These are phyloP conservation scores for Peronospora tabacina DNA, from an alignment of 352 stramenopile species.

Conservation along the genomic window DNA sequence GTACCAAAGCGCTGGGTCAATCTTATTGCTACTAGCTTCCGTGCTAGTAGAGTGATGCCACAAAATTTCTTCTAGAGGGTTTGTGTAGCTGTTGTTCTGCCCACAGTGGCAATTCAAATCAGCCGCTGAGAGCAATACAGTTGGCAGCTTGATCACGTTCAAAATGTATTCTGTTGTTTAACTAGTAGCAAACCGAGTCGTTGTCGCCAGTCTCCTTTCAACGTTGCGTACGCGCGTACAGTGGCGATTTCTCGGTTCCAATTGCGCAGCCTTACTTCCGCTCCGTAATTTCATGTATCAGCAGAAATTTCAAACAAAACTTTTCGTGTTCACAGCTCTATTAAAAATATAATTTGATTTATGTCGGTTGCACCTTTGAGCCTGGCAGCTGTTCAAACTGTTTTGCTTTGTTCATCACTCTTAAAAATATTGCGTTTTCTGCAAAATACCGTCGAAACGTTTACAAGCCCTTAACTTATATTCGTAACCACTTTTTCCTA, in stretches of 20 bases:
- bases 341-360: too few species aligned
- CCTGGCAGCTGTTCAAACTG: too few species aligned
- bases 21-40: neutral
- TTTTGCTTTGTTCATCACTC: too few species aligned
- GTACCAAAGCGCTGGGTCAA: conserved; percentile 1
- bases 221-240: neutral
- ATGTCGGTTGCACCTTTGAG: too few species aligned
- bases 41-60: neutral
- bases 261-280: neutral
- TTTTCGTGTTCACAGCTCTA: too few species aligned
- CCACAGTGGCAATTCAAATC: neutral
- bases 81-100: neutral
- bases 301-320: too few species aligned
- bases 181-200: neutral
- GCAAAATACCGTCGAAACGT: too few species aligned
- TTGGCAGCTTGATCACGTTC: neutral
- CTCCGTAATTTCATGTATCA: too few species aligned
- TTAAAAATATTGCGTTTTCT: too few species aligned
- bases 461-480: too few species aligned
- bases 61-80: conserved; percentile 3
- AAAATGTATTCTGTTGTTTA: neutral
- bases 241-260: neutral
- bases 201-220: neutral
- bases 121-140: neutral
- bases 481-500: too few species aligned